A percentile compares a stretch with the other conserved stretches of the same genome.
Conservation (phyloP, 2,329 filamentous ascomycete species). For the Lomentospora prolificans region DNA sequence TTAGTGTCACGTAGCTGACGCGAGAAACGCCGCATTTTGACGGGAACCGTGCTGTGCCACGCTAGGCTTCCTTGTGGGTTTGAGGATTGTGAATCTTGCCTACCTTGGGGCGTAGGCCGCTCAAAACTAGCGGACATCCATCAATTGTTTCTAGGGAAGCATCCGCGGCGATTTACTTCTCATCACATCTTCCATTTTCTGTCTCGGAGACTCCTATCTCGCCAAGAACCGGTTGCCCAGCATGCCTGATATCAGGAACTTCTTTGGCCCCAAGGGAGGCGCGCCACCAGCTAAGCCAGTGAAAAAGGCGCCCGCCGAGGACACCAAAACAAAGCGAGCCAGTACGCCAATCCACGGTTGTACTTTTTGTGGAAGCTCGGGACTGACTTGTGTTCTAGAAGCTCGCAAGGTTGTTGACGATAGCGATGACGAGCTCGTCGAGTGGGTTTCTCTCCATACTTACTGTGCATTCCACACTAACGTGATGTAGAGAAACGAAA, state of each 20-base stretch:
- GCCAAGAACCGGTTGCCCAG: too few species aligned
- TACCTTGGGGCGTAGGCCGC: neutral
- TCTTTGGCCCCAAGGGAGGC: conserved; percentile 72
- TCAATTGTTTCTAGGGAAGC: neutral
- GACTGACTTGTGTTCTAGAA: conserved; percentile 24
- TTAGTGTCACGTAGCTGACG: neutral
- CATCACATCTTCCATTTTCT: neutral
- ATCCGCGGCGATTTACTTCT: neutral
- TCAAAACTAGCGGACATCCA: neutral
- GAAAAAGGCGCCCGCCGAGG: conserved; percentile 34
- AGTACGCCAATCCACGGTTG: conserved; percentile 25
- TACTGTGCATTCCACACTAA: conserved; percentile 8
- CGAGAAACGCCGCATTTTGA: conserved; percentile 1
- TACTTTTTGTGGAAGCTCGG: neutral
- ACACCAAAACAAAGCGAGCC: conserved; percentile 24
- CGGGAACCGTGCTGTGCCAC: neutral
- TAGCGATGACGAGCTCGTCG: conserved; percentile 55
- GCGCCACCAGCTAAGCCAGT: conserved; percentile 40
- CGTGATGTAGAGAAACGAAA: conserved; percentile 38
- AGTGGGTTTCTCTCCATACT: conserved; percentile 31
- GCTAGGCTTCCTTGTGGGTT: neutral
- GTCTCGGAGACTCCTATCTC: too few species aligned
- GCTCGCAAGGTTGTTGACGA: conserved; percentile 68
- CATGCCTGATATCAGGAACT: conserved; percentile 77
- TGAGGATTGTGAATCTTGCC: too few species aligned